Evolutionary conservation across 176 grass and related monocot genomes (phyloP), one percentile per base, ranked within the genome.

Genomic region (Phyllostachys edulis): DNA sequence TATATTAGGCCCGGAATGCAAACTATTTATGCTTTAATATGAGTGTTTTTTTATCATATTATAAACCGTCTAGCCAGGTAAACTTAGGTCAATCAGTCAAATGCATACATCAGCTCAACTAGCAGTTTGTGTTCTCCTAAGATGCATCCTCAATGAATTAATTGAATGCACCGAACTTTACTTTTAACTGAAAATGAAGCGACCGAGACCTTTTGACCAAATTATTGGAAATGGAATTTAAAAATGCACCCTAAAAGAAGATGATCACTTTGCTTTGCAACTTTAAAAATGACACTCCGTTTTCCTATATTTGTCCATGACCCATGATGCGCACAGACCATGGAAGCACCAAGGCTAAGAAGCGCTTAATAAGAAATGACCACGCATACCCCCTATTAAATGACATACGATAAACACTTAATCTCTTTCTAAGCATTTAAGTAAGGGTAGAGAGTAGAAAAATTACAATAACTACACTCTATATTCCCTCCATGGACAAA

Each of bases 261-360:
- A 15, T 70, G 80, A 79, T 67, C 36, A 75, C 78, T 57, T 81
- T 86, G 56, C 83, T 90, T 86, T 86, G 65, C 44, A 63, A 47
- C 72, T 86, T 86, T 71, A 82, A 86, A 85, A 78, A 89, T 65
- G 77, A 81, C 32, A 34, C 32, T 34, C 32, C 32, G 32, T 2
- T 34, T 34, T 2, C 1, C 32, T 34, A 34, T 34, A 34, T 34
- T 34, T 34, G 32, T 34, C 32, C 1, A 34, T 2, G 2, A 34
- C 32, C 2, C 2, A 34, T 2, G 2, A 34, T 34, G 2, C 2
- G 32, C 32, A 34, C 2, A 34, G 2, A 34, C 2, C 2, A 34
- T 2, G 32, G 1, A 34, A 34, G 32, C 32, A 34, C 32, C 32
- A 34, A 34, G 32, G 1, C 32, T 34, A 34, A 34, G 32, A 34